Conservation (phyloP, 306 rosid genomes). For the Astragalus membranaceus region DNA sequence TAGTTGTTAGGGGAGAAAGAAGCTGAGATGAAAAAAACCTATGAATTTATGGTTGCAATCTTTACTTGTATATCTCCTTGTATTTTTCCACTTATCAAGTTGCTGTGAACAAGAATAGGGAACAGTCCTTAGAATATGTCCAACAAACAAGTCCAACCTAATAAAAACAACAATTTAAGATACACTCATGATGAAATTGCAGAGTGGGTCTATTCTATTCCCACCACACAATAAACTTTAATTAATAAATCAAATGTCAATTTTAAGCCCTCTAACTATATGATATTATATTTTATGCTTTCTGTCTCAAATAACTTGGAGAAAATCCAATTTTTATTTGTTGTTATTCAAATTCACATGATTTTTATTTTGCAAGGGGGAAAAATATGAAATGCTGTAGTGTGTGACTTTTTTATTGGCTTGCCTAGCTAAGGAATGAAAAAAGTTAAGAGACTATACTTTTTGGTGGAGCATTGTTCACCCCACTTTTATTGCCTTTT, state of each 20-base stretch:
- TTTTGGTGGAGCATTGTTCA: constrained; percentile 14
- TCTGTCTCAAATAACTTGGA: constrained; percentile 41
- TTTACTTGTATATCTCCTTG: constrained; percentile 35
- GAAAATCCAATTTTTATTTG: constrained; percentile 49
- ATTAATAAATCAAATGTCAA: constrained; percentile 46
- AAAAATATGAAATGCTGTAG: constrained; percentile 4
- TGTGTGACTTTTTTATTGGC: constrained; percentile 15
- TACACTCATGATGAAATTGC: constrained; percentile 24
- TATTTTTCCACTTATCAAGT: constrained; percentile 70
- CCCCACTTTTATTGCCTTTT: constrained; percentile 15
- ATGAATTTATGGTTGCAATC: constrained; percentile 18
- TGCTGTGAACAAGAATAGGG: constrained; percentile 50
- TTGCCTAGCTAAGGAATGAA: constrained; percentile 15
- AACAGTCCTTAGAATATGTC: constrained; percentile 44
- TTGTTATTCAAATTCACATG: constrained; percentile 35
- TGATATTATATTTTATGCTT: constrained; percentile 33
- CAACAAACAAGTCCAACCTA: constrained; percentile 69
- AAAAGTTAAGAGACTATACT: background rate
- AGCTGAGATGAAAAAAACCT: constrained; percentile 15
- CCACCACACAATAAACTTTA: background rate
- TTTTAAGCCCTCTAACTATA: constrained; percentile 24
- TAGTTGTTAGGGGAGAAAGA: constrained; percentile 43
- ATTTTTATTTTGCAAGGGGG: constrained; percentile 3
- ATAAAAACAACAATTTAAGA: constrained; percentile 64
- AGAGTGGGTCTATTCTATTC: constrained; percentile 22